Percentiles rank a stretch among this genome's conserved stretches.
These are phyloP conservation scores for Quillaja saponaria DNA, from an alignment of 306 rosid genomes.

Conservation along the genomic window DNA sequence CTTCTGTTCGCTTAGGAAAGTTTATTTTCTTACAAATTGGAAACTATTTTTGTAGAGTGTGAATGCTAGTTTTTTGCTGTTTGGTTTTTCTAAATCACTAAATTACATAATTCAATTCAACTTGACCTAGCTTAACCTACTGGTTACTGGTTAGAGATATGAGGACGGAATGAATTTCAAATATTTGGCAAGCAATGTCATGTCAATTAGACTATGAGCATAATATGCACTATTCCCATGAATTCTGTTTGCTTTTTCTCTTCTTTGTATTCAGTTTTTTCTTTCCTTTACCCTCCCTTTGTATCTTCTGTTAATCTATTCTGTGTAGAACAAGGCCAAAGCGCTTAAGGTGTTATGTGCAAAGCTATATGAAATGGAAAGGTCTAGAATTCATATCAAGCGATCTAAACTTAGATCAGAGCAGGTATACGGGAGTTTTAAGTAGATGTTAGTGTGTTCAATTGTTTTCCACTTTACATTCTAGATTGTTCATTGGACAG, in stretches of 20 bases:
- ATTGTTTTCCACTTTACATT: conserved; percentile 12
- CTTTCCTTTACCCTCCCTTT: conserved; percentile 4
- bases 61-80: too few relatives aligned
- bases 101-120: too few relatives aligned
- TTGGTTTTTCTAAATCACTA: too few relatives aligned
- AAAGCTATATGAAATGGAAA: conserved; percentile 83
- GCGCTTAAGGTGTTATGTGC: conserved; percentile 87
- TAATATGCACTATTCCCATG: conserved; percentile 23
- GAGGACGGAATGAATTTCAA: too few relatives aligned
- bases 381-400: conserved; percentile 60
- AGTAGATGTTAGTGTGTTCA: background rate
- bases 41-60: too few relatives aligned
- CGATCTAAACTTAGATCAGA: conserved; percentile 78
- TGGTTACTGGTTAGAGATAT: too few relatives aligned
- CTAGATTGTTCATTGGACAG: conserved; percentile 43
- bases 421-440: conserved; percentile 51
- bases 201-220: conserved; percentile 1
- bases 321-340: conserved; percentile 77
- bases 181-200: conserved; percentile 7
- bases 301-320: conserved; percentile 17
- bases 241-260: conserved; percentile 7
- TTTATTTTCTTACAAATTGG: too few relatives aligned
- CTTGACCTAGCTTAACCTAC: too few relatives aligned
- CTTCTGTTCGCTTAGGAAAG: too few relatives aligned
- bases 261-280: background rate